Evolutionary conservation across 2,329 filamentous ascomycete genomes (phyloP).

Genomic region (Westerdykella ornata): DNA sequence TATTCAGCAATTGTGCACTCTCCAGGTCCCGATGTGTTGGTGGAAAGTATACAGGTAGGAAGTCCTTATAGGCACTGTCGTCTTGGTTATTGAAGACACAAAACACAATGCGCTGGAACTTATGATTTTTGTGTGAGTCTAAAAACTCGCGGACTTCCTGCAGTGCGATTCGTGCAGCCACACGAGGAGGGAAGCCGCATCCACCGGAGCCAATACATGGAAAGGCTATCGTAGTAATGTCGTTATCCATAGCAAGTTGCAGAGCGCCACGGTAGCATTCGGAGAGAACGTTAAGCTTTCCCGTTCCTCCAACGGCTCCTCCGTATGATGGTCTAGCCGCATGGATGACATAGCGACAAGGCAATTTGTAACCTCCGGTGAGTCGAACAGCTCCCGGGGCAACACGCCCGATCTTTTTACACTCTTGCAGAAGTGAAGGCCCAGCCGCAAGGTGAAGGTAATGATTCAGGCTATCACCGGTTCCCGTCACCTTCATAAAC

Average conservation of each 20-base stretch:
- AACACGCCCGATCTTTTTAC: slow-evolving; percentile 3
- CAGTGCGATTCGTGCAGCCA: slow-evolving; percentile 29
- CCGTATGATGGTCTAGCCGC: slow-evolving; percentile 22
- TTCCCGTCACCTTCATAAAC: slow-evolving; percentile 9
- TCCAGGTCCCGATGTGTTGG: slow-evolving; percentile 23
- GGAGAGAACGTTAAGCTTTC: slow-evolving; percentile 23
- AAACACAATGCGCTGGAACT: slow-evolving; percentile 27
- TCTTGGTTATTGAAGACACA: slow-evolving; percentile 20
- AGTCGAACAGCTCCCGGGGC: slow-evolving; percentile 19
- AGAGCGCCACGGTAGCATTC: slow-evolving; percentile 29
- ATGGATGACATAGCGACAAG: slow-evolving; percentile 28
- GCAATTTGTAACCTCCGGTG: slow-evolving; percentile 25
- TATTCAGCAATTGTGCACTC: no score
- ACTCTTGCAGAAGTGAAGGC: slow-evolving; percentile 20
- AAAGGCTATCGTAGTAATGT: slow-evolving; percentile 29
- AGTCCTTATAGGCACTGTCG: slow-evolving; percentile 25
- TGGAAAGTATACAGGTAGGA: slow-evolving; percentile 29
- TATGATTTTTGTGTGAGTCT: slow-evolving; percentile 15
- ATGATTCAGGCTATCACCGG: slow-evolving; percentile 17
- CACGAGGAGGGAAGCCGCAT: slow-evolving; percentile 23
- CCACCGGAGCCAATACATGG: slow-evolving; percentile 30
- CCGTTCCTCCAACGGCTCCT: slow-evolving; percentile 10
- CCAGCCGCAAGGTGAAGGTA: slow-evolving; percentile 26
- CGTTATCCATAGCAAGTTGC: slow-evolving; percentile 14
- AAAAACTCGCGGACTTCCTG: slow-evolving; percentile 29